Conservation (phyloP, 164 flowering plant genomes). For the Magnolia sinica region DNA sequence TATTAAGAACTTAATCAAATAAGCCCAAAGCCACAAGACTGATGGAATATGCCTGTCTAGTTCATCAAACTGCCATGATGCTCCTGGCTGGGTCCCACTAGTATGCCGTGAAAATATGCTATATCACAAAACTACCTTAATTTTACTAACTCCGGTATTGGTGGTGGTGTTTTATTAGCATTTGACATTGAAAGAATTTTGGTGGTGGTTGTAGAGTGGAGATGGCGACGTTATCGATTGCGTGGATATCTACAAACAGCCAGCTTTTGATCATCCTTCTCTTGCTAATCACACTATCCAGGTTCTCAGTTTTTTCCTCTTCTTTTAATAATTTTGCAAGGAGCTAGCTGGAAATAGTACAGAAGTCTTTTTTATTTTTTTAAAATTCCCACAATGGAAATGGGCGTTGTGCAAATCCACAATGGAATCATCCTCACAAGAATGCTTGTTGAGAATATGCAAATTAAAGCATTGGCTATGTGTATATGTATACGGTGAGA, state of each 20-base stretch:
- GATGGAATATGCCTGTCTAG: too few species aligned
- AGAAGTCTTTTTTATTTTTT: neutral
- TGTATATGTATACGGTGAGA: neutral
- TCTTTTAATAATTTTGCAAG: too few species aligned
- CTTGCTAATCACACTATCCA: slow-evolving; percentile 6
- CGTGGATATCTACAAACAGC: neutral
- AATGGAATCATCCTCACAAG: too few species aligned
- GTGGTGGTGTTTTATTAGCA: too few species aligned
- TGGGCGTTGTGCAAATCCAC: neutral
- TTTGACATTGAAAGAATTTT: neutral
- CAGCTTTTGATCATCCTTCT: neutral
- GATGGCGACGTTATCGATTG: slow-evolving; percentile 4
- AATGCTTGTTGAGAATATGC: too few species aligned
- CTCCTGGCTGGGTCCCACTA: too few species aligned
- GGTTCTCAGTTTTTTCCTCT: neutral
- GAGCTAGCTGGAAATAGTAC: neutral
- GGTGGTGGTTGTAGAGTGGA: neutral
- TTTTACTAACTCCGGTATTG: too few species aligned
- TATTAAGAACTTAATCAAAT: too few species aligned
- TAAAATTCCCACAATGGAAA: neutral
- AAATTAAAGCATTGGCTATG: neutral
- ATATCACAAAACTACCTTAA: too few species aligned
- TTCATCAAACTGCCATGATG: too few species aligned
- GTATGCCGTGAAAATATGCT: too few species aligned
- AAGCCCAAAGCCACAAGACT: too few species aligned